These are phyloP conservation scores for Botrytis byssoidea DNA, from an alignment of 2,329 filamentous ascomycete genomes.

Conservation along the genomic window DNA sequence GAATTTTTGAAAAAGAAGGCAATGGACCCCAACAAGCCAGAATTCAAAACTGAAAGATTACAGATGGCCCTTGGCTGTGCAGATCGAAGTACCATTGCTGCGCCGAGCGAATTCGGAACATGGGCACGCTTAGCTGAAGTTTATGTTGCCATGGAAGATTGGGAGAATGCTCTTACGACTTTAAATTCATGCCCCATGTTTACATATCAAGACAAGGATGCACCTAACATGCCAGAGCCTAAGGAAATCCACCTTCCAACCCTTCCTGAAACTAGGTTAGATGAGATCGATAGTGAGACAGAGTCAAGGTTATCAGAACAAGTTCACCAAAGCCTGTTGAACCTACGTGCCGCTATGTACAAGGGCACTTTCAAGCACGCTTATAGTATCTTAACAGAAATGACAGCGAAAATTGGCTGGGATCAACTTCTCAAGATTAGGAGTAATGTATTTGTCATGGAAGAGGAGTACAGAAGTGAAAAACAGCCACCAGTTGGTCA, in stretches of 20 bases:
- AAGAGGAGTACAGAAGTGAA: constrained; percentile 94
- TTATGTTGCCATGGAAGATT: constrained; percentile 91
- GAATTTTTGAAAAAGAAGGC: constrained; percentile 89
- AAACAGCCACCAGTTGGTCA: constrained; percentile 60
- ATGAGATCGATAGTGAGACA: constrained; percentile 93
- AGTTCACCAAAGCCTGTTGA: constrained; percentile 81
- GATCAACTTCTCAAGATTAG: constrained; percentile 91
- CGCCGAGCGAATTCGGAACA: constrained; percentile 94
- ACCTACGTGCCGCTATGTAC: constrained; percentile 83
- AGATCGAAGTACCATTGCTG: constrained; percentile 90
- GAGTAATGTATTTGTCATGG: constrained; percentile 98
- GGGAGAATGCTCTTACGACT: constrained; percentile 92
- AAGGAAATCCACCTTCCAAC: constrained; percentile 84
- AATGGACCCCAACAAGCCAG: constrained; percentile 50
- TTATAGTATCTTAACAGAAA: constrained; percentile 90
- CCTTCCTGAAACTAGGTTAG: constrained; percentile 82
- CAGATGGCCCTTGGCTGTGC: constrained; percentile 89
- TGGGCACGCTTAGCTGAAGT: constrained; percentile 94
- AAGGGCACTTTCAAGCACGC: constrained; percentile 95
- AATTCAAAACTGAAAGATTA: constrained; percentile 63
- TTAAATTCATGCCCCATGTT: constrained; percentile 99
- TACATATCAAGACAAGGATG: constrained; percentile 98
- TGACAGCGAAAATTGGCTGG: constrained; percentile 96
- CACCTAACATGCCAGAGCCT: constrained; percentile 90
- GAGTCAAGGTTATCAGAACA: constrained; percentile 78